phyloP scores from a whole-genome alignment of 202 grass and related monocot genomes.

The Alloteropsis angusta region DNA sequence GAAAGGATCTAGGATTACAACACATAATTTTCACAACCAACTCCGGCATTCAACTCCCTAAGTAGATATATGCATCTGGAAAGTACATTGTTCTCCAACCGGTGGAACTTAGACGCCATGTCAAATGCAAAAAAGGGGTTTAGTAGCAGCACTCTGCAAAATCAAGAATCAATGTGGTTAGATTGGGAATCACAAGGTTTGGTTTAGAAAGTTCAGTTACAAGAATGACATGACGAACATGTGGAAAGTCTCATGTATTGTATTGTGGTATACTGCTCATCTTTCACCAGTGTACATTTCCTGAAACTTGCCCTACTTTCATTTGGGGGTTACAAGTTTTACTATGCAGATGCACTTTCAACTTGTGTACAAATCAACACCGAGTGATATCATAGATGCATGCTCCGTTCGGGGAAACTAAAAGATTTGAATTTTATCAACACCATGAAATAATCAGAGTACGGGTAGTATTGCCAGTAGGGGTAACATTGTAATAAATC shows the following conservation, averaged over 20 bases:
- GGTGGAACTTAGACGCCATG: background rate
- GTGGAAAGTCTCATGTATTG: background rate
- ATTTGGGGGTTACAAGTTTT: background rate
- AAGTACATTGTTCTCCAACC: background rate
- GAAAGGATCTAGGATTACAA: background rate
- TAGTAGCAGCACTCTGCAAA: conserved; percentile 4
- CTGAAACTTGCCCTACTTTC: background rate
- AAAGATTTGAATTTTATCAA: background rate
- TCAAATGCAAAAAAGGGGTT: background rate
- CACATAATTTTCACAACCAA: conserved; percentile 3
- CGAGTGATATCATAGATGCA: too few species aligned
- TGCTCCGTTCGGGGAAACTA: too few species aligned
- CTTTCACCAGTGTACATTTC: background rate
- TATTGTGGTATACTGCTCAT: background rate
- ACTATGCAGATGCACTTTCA: background rate
- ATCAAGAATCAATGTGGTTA: background rate
- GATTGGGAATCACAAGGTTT: background rate
- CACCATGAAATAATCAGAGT: background rate
- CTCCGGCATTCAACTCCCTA: background rate
- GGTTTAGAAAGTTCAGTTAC: background rate
- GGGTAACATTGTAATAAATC: background rate
- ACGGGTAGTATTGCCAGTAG: background rate
- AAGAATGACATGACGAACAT: background rate
- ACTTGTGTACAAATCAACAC: too few species aligned
- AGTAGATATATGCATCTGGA: background rate